Evolutionary conservation across 2,329 filamentous ascomycete species (phyloP), one percentile per base, ranked within the genome.

Genomic region (Sporothrix humicola): DNA sequence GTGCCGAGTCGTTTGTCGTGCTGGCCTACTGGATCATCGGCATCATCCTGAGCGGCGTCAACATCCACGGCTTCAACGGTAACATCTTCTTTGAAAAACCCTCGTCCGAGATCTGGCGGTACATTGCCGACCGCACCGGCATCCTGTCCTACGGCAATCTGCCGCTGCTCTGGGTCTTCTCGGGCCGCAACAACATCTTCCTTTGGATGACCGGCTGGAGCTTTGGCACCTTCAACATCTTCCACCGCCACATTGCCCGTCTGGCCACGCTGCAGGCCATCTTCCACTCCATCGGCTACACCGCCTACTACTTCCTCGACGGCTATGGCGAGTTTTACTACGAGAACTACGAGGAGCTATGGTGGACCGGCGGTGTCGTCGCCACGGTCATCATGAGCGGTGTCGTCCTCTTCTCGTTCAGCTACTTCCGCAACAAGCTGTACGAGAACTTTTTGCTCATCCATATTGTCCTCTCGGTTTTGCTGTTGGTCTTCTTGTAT

Each of bases 131-230:
- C 52, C 77, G 77, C 37, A 77, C 77, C 2, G 77, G 77, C 46
- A 73, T 61, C 46, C 65, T 77, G 52, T 59, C 69, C 4, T 74
- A 76, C 17, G 73, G 71, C 71, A 75, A 74, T 69, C 59, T 78
- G 2, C 75, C 75, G 9, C 37, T 76, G 10, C 26, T 77, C 3
- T 77, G 74, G 74, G 50, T 92, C 0, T 92, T 93, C 76, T 87
- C 87, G 0, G 88, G 88, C 78, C 84, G 91, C 7, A 93, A 93
- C 75, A 92, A 93, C 71, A 78, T 90, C 0, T 84, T 92, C 17
- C 82, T 92, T 71, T 91, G 88, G 89, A 78, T 89, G 0, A 93
- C 91, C 0, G 90, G 90, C 0, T 93, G 90, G 89, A 88, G 87
- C 12, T 92, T 90, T 78, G 84, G 85, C 1, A 90, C 88, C 0